phyloP scores from a whole-genome alignment of 805 yeast species.

The Trichomonascus vanleenenianus region DNA sequence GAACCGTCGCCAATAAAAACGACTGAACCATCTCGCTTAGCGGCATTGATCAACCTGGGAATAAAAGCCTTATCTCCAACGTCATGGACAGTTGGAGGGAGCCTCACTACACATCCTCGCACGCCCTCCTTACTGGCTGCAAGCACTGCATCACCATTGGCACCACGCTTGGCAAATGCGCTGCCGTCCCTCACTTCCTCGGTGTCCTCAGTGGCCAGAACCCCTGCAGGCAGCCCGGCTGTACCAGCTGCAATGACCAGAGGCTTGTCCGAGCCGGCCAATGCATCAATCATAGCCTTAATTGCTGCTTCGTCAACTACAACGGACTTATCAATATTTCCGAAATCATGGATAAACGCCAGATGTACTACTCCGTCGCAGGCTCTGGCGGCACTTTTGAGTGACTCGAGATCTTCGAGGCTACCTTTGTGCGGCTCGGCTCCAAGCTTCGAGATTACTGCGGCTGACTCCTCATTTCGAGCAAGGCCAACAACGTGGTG shows the following conservation, averaged over 20 bases:
- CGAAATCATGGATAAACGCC: constrained; percentile 31
- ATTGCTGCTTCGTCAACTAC: constrained; percentile 26
- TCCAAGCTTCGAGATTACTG: constrained; percentile 23
- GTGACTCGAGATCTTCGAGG: constrained; percentile 24
- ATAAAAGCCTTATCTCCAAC: constrained; percentile 26
- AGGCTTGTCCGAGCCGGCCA: constrained; percentile 26
- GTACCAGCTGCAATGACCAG: constrained; percentile 26
- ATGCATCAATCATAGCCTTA: constrained; percentile 24
- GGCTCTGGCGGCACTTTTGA: constrained; percentile 24
- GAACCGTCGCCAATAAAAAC: constrained; percentile 32
- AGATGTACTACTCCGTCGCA: constrained; percentile 34
- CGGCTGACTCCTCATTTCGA: constrained; percentile 14
- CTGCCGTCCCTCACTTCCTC: neutral
- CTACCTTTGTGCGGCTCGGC: constrained; percentile 27
- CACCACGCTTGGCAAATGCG: constrained; percentile 7
- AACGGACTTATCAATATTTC: constrained; percentile 15
- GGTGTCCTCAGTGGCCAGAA: constrained; percentile 13
- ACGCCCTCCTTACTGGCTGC: constrained; percentile 23
- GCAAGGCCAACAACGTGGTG: constrained; percentile 1
- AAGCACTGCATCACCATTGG: constrained; percentile 15
- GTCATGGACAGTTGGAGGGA: constrained; percentile 33
- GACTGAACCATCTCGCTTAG: constrained; percentile 23
- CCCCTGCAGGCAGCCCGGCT: constrained; percentile 7
- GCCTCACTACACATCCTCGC: constrained; percentile 22
- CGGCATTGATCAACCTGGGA: constrained; percentile 10